Conservation (phyloP, 305 asterid species). For the Fraxinus floribunda region DNA sequence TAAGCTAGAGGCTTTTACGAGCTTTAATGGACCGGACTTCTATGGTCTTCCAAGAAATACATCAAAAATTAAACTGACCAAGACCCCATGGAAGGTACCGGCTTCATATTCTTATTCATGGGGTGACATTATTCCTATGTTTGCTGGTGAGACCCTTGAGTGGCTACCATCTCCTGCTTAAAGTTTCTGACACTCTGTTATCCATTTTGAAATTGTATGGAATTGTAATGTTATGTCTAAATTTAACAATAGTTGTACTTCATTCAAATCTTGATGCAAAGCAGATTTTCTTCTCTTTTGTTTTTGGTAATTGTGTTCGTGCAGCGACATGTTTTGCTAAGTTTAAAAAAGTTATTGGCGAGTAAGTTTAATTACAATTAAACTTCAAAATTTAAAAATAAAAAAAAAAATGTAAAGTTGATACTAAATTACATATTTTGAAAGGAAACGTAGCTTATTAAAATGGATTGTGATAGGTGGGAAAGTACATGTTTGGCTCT, state of each 20-base stretch:
- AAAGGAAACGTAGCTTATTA: background rate
- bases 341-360: background rate
- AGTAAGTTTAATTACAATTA: background rate
- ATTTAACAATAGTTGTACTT: background rate
- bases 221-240: background rate
- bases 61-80: constrained; percentile 58
- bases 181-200: background rate
- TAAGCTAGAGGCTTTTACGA: constrained; percentile 81
- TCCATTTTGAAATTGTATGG: background rate
- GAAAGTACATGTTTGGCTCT: background rate
- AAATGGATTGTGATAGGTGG: background rate
- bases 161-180: constrained; percentile 56
- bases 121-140: constrained; percentile 83
- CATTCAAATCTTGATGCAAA: background rate
- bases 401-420: background rate
- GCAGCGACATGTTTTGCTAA: background rate
- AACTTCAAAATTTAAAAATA: background rate
- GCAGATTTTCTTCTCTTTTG: background rate
- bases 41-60: constrained; percentile 80
- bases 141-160: constrained; percentile 79
- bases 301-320: background rate
- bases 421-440: background rate
- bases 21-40: constrained; percentile 93
- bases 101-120: constrained; percentile 51
- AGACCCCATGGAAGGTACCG: constrained; percentile 77